Percentiles rank a stretch among this genome's conserved stretches.
phyloP scores from a whole-genome alignment of 2,329 filamentous ascomycete genomes.

The Fusarium robinianum region DNA sequence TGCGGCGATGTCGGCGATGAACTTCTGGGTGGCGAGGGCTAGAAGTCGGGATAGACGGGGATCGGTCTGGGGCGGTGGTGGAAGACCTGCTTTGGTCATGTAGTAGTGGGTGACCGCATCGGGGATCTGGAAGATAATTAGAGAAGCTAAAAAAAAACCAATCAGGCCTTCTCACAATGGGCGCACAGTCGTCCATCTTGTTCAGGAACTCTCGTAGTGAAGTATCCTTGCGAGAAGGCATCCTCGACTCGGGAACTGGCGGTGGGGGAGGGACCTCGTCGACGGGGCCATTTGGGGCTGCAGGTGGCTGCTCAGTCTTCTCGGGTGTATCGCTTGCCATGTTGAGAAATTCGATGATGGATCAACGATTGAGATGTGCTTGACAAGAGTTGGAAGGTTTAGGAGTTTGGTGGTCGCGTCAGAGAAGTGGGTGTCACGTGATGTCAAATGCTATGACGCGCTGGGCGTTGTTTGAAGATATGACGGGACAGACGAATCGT shows the following conservation, averaged over 20 bases:
- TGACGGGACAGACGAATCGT: too few relatives aligned
- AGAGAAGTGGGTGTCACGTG: constrained; percentile 30
- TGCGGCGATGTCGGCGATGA: constrained; percentile 95
- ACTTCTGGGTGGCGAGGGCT: constrained; percentile 97
- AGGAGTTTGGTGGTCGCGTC: constrained; percentile 22
- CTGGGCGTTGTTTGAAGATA: too few relatives aligned
- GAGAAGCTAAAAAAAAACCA: background rate
- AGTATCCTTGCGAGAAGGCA: constrained; percentile 85
- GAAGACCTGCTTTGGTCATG: constrained; percentile 91
- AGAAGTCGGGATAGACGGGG: constrained; percentile 89
- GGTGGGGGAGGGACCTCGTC: constrained; percentile 49
- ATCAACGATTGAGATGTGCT: constrained; percentile 21
- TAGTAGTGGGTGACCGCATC: constrained; percentile 98
- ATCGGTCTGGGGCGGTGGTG: constrained; percentile 88
- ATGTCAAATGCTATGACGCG: constrained; percentile 23
- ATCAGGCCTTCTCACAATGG: constrained; percentile 70
- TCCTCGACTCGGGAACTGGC: constrained; percentile 60
- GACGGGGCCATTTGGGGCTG: constrained; percentile 35
- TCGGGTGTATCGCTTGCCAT: constrained; percentile 46
- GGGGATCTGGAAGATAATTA: constrained; percentile 69
- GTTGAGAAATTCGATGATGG: constrained; percentile 26
- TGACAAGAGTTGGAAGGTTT: constrained; percentile 14
- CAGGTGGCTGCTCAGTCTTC: constrained; percentile 38
- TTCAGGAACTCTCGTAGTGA: constrained; percentile 88
- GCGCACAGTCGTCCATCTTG: constrained; percentile 98